phyloP scores from a whole-genome alignment of 2,329 filamentous ascomycete species.

The Diplodia seriata region DNA sequence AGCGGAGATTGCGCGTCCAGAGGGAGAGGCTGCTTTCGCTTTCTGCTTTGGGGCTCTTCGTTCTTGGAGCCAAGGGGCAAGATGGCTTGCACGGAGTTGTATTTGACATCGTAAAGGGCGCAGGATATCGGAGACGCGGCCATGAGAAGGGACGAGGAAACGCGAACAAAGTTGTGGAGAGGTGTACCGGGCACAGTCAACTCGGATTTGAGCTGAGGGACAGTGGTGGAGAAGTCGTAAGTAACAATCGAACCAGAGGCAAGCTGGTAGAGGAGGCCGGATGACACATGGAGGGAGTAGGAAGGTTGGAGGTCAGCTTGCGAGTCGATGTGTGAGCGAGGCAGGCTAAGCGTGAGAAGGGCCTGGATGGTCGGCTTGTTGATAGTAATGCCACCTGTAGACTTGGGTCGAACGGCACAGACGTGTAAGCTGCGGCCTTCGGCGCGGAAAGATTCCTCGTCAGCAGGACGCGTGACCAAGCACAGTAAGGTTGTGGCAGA shows the following conservation, averaged over 20 bases:
- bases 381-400: conserved; percentile 41
- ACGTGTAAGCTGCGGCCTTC: conserved; percentile 39
- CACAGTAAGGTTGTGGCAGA: conserved; percentile 48
- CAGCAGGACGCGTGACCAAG: conserved; percentile 39
- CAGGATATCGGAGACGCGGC: conserved; percentile 64
- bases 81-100: conserved; percentile 59
- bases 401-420: conserved; percentile 43
- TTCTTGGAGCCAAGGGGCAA: conserved; percentile 42
- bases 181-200: conserved; percentile 59
- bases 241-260: conserved; percentile 61
- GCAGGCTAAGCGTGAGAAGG: conserved; percentile 43
- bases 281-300: conserved; percentile 67
- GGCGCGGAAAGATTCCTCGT: conserved; percentile 14
- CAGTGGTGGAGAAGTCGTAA: conserved; percentile 68
- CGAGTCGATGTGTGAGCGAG: conserved; percentile 34
- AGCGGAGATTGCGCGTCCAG: conserved; percentile 56
- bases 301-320: conserved; percentile 33
- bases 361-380: conserved; percentile 44
- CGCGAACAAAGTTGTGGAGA: conserved; percentile 67
- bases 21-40: conserved; percentile 41
- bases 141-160: conserved; percentile 72
- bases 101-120: conserved; percentile 69
- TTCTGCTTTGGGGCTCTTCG: conserved; percentile 46
- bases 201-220: conserved; percentile 64
- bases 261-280: conserved; percentile 69